Conservation (phyloP, 2,329 filamentous ascomycete species). For the Verticillium nonalfalfae region DNA sequence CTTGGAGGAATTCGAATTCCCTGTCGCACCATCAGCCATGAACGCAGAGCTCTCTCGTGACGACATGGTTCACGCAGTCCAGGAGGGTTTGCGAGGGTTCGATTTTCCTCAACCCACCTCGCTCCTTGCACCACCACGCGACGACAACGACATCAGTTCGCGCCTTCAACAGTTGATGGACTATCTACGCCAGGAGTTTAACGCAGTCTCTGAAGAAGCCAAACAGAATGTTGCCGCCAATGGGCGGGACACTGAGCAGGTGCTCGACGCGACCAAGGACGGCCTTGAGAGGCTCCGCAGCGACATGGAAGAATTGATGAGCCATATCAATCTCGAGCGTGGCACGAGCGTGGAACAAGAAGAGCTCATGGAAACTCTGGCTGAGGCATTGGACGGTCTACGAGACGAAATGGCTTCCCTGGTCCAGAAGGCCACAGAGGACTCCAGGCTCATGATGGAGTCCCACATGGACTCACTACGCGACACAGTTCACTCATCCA, state of each 20-base stretch:
- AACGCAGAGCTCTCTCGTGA: conserved; percentile 51
- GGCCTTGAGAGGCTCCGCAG: conserved; percentile 73
- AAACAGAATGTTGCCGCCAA: conserved; percentile 76
- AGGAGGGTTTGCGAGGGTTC: conserved; percentile 48
- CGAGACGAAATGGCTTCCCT: conserved; percentile 61
- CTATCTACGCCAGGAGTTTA: conserved; percentile 53
- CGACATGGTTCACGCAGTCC: conserved; percentile 59
- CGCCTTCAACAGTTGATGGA: conserved; percentile 61
- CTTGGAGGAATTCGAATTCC: conserved; percentile 77
- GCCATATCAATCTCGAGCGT: conserved; percentile 55
- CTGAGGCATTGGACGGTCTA: conserved; percentile 59
- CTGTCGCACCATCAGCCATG: conserved; percentile 50
- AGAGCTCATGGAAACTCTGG: conserved; percentile 67
- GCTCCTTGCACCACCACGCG: conserved; percentile 30
- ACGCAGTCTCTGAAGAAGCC: conserved; percentile 52
- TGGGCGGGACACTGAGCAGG: conserved; percentile 78
- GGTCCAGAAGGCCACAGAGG: conserved; percentile 39
- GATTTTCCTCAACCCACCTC: conserved; percentile 36
- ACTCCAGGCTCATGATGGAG: conserved; percentile 64
- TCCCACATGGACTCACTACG: conserved; percentile 78
- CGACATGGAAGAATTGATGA: conserved; percentile 75
- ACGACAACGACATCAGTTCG: conserved; percentile 43
- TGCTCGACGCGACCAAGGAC: conserved; percentile 81
- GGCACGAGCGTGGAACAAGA: conserved; percentile 55
- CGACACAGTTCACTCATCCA: conserved; percentile 65